These are phyloP conservation scores for Gyromitra esculenta DNA, from an alignment of 2,329 filamentous ascomycete species.

Conservation along the genomic window DNA sequence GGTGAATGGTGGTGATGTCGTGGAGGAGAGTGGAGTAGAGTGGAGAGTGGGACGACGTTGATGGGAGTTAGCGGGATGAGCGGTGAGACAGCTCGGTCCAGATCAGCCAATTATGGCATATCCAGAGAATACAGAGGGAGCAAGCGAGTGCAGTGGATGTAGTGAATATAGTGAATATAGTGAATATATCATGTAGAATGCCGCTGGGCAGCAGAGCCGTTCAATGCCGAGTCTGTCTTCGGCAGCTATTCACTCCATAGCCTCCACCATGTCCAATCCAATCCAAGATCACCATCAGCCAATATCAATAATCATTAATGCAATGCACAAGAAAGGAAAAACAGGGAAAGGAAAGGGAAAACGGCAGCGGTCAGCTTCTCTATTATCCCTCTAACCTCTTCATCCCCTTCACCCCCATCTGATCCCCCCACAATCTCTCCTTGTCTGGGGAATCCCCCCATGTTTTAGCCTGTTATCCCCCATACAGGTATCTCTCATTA, in stretches of 20 bases:
- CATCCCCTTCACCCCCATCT: not conserved
- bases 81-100: no score
- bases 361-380: slow-evolving; percentile 25
- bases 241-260: no score
- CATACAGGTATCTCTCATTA: not conserved
- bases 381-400: slow-evolving; percentile 15
- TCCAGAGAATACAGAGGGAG: not conserved
- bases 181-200: no score
- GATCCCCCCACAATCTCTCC: not conserved
- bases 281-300: no score
- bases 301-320: not conserved
- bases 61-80: not conserved
- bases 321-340: slow-evolving; percentile 10
- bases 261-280: no score
- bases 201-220: no score
- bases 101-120: no score
- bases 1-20: no score
- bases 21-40: not conserved
- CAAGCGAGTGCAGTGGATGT: not conserved
- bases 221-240: no score
- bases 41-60: not conserved
- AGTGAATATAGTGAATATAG: no score
- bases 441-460: slow-evolving; percentile 30
- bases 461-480: slow-evolving; percentile 30
- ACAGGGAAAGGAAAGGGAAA: not conserved